These are phyloP conservation scores for Alternaria triticimaculans DNA, from an alignment of 2,329 filamentous ascomycete species.

Conservation along the genomic window DNA sequence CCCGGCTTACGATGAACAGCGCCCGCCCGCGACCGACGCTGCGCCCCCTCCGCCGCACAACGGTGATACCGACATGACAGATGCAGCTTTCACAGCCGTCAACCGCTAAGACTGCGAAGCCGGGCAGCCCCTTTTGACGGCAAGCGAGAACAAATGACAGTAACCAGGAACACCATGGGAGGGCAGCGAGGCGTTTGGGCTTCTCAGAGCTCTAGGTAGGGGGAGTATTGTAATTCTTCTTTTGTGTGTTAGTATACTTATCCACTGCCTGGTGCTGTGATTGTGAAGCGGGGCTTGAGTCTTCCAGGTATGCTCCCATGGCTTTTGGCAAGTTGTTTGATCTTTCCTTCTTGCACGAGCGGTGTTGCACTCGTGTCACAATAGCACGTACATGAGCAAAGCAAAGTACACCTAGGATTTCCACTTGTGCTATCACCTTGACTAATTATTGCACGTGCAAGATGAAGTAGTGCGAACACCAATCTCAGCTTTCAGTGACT, in stretches of 20 bases:
- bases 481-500: not conserved
- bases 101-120: constrained; percentile 38
- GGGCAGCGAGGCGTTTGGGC: constrained; percentile 15
- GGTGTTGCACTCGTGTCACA: not conserved
- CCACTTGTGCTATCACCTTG: not conserved
- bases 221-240: not conserved
- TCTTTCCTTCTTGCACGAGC: not conserved
- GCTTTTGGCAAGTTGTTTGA: not conserved
- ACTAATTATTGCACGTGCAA: not conserved
- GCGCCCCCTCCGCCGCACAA: constrained; percentile 36
- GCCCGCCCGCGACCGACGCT: constrained; percentile 21
- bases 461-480: not conserved
- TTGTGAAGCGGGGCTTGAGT: not conserved
- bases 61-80: constrained; percentile 52
- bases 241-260: constrained; percentile 6
- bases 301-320: not conserved
- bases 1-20: constrained; percentile 41
- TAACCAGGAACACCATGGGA: not conserved
- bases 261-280: not conserved
- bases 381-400: not conserved
- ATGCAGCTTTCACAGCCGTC: constrained; percentile 48
- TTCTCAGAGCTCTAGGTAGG: not conserved
- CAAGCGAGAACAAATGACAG: not conserved
- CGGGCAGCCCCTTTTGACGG: not conserved
- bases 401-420: not conserved